These are phyloP conservation scores for Anastatica hierochuntica DNA, from an alignment of 345 rosid species.

Conservation along the genomic window DNA sequence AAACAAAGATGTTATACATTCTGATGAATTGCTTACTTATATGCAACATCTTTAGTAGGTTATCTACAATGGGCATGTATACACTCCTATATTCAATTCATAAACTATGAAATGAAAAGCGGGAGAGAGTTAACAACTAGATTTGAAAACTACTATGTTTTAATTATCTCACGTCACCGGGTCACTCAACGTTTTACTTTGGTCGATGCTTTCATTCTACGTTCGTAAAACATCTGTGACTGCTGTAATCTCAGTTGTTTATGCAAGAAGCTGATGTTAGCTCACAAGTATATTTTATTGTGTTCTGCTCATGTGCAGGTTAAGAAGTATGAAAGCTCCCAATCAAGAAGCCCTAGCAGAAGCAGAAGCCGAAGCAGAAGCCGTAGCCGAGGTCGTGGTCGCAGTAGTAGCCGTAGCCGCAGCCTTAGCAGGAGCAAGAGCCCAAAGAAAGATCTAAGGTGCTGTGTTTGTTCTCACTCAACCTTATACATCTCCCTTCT, in stretches of 20 bases:
- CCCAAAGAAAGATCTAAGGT: conserved; percentile 51
- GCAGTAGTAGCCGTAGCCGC: conserved; percentile 32
- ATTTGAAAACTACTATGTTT: too few species aligned
- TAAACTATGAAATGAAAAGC: background rate
- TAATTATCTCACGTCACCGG: too few species aligned
- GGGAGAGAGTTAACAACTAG: background rate
- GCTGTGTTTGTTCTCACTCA: background rate
- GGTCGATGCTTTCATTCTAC: too few species aligned
- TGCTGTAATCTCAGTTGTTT: background rate
- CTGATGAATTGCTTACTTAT: too few species aligned
- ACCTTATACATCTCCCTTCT: background rate
- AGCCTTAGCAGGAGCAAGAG: conserved; percentile 61
- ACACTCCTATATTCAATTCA: background rate
- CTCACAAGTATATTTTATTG: background rate
- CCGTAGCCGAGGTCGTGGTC: conserved; percentile 33
- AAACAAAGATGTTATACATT: too few species aligned
- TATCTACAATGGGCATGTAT: too few species aligned
- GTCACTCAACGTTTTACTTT: too few species aligned
- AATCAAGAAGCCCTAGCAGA: conserved; percentile 58
- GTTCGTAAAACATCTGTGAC: background rate
- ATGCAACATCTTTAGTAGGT: too few species aligned
- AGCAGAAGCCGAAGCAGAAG: conserved; percentile 44
- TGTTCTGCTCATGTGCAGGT: conserved; percentile 37
- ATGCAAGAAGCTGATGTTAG: background rate
- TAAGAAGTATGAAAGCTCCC: conserved; percentile 50